Conservation (phyloP, 768 basidiomycete genomes). For the Macrolepiota dolichaula region DNA sequence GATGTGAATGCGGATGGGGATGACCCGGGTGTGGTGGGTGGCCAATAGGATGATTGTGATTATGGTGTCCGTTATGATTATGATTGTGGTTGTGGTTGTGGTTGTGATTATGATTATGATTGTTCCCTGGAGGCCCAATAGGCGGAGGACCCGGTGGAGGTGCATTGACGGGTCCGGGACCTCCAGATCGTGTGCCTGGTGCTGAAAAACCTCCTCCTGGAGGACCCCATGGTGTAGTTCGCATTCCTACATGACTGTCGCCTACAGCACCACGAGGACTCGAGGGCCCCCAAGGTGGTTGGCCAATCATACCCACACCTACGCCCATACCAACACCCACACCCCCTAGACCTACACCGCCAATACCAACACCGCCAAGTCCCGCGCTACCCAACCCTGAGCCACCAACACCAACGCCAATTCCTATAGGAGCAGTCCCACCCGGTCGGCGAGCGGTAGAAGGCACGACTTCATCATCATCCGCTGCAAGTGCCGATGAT, state of each 20-base stretch:
- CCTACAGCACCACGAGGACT: constrained; percentile 13
- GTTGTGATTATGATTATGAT: constrained; percentile 17
- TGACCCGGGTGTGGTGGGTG: constrained; percentile 7
- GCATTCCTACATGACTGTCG: constrained; percentile 14
- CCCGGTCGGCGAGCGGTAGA: constrained; percentile 40
- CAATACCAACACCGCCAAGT: constrained; percentile 13
- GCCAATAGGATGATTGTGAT: constrained; percentile 16
- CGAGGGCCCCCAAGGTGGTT: constrained; percentile 9
- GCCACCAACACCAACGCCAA: background rate
- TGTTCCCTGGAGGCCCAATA: constrained; percentile 18
- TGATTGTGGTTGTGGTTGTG: constrained; percentile 6
- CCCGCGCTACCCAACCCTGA: background rate
- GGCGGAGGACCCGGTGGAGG: constrained; percentile 27
- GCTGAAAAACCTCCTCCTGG: constrained; percentile 15
- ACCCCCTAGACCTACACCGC: background rate
- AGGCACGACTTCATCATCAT: constrained; percentile 74
- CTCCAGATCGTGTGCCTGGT: constrained; percentile 16
- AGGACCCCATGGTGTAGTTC: constrained; percentile 22
- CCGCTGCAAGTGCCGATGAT: constrained; percentile 73
- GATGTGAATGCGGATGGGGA: background rate
- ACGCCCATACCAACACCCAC: background rate
- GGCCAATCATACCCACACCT: constrained; percentile 6
- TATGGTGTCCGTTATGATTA: background rate
- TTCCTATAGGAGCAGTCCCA: constrained; percentile 23
- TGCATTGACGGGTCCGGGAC: background rate